Evolutionary conservation across 2,329 filamentous ascomycete species (phyloP), one percentile per base, ranked within the genome.

Genomic region (Lachnellula occidentalis): DNA sequence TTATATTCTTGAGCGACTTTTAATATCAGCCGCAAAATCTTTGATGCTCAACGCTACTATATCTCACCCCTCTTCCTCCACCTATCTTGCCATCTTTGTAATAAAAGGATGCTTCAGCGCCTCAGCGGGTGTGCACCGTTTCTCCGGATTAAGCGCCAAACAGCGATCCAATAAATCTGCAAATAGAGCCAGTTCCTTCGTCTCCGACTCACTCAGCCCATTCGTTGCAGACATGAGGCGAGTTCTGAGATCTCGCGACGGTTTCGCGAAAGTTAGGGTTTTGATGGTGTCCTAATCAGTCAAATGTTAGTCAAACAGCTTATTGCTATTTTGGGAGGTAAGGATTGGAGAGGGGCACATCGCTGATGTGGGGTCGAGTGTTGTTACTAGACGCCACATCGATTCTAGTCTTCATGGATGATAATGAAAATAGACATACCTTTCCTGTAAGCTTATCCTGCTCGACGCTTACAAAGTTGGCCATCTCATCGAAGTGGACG

Each of bases 41-140:
- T 27, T 46, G 39, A 51, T 37, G 31, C 53, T 41, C 49, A 46
- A 36, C 37, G 46, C 36, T 50, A 34, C 47, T 31, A 22, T 39
- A 42, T 34, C 19, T 34, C 24, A 8, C 50, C 27, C 24, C 12
- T 37, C 22, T 8, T 34, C 24, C 43, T 37, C 22, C 15, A 39
- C 24, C 43, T 45, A 56, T 24, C 14, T 17, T 52, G 55, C 24
- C 19, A 52, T 56, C 48, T 56, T 68, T 39, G 58, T 54, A 45
- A 97, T 90, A 72, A 97, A 97, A 1, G 88, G 88, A 75, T 97
- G 92, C 67, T 85, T 86, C 64, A 97, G 75, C 48, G 94, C 94
- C 66, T 97, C 92, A 14, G 80, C 77, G 0, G 94, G 89, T 46
- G 88, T 92, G 66, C 94, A 88, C 59, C 94, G 82, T 77, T 95